Conservation (phyloP, 768 basidiomycete genomes). For the Glaciozyma martinii region DNA sequence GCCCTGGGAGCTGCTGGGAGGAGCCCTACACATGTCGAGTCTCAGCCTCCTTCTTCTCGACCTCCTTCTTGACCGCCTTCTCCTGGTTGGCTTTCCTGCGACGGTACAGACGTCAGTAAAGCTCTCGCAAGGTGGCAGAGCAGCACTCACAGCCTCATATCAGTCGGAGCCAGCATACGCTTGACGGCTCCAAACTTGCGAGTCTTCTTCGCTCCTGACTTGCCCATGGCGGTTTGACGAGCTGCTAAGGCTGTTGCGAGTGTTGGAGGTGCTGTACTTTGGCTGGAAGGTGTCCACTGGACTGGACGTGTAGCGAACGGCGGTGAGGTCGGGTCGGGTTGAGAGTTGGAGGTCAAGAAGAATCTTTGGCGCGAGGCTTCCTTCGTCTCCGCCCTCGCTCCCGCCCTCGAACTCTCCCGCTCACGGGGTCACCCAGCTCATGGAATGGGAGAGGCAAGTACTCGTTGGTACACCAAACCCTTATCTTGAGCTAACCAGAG, state of each 20-base stretch:
- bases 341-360: too few relatives aligned
- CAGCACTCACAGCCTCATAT: constrained; percentile 69
- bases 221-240: constrained; percentile 6
- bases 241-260: too few relatives aligned
- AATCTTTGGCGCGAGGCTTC: too few relatives aligned
- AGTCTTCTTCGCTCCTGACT: constrained; percentile 49
- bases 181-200: constrained; percentile 92
- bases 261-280: too few relatives aligned
- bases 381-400: too few relatives aligned
- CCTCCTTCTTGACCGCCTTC: constrained; percentile 77
- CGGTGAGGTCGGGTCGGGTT: too few relatives aligned
- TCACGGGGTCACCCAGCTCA: neutral
- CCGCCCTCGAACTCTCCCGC: too few relatives aligned
- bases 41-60: constrained; percentile 65
- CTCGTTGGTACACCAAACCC: neutral
- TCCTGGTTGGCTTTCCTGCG: constrained; percentile 83
- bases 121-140: neutral
- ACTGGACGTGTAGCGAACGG: too few relatives aligned
- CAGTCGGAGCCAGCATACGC: constrained; percentile 85
- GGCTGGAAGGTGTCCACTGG: too few relatives aligned
- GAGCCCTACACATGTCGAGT: constrained; percentile 36
- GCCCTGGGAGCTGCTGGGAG: neutral
- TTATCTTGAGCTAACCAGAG: neutral
- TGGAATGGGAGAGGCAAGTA: neutral
- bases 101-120: neutral